Evolutionary conservation across 441 rosid genomes (phyloP).

Genomic region (Rhodomyrtus psidioides): DNA sequence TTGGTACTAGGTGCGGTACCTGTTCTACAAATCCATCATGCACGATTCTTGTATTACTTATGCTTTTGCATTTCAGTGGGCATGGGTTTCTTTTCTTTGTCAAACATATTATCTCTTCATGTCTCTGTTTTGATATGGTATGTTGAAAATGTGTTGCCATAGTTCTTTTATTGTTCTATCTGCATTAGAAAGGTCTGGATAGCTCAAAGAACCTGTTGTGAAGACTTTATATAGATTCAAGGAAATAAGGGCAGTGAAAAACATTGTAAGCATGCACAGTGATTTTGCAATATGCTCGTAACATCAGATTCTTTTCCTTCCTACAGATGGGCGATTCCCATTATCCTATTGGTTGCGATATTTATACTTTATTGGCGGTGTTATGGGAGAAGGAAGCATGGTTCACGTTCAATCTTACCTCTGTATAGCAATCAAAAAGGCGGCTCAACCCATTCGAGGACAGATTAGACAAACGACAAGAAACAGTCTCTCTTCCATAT

Average conservation of each 20-base stretch:
- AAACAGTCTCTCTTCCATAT: background rate
- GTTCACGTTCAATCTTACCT: slow-evolving; percentile 68
- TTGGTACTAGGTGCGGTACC: background rate
- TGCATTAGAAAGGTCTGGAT: background rate
- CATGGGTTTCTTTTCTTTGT: background rate
- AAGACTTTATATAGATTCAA: background rate
- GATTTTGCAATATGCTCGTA: background rate
- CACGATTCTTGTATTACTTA: background rate
- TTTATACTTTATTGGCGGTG: slow-evolving; percentile 78
- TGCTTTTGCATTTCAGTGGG: background rate
- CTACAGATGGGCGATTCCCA: slow-evolving; percentile 89
- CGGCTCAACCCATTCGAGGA: slow-evolving; percentile 56
- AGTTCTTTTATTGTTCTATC: background rate
- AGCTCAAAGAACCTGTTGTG: background rate
- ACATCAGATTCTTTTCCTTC: background rate
- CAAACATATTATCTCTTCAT: background rate
- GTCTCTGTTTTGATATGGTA: background rate
- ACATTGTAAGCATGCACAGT: background rate
- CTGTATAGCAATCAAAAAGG: slow-evolving; percentile 49
- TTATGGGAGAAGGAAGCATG: slow-evolving; percentile 65
- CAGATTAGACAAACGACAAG: slow-evolving; percentile 36
- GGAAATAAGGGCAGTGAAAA: background rate
- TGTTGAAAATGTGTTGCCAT: background rate
- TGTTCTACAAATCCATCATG: background rate
- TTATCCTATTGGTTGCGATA: slow-evolving; percentile 39